Evolutionary conservation across 2,329 filamentous ascomycete species (phyloP), one percentile per base, ranked within the genome.

Genomic region (Teratosphaeria zuluensis): DNA sequence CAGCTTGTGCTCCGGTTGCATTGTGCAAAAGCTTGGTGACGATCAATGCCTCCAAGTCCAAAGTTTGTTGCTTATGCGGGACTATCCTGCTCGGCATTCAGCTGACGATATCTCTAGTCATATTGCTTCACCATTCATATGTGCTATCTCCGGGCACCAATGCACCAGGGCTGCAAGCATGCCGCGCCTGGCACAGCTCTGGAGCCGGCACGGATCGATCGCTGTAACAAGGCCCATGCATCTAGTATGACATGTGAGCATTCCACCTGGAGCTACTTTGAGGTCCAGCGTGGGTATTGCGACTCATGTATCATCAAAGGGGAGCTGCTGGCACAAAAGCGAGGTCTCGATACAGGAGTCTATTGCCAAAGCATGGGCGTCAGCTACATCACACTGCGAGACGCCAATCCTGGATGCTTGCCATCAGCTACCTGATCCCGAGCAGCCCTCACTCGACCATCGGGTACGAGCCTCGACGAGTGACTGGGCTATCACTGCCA

Each of bases 291-390:
- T 54, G 60, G 59, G 1, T 65, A 63, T 56, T 68, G 66, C 56
- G 65, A 68, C 58, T 58, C 60, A 9, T 66, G 66, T 62, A 66
- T 68, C 21, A 62, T 65, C 51, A 56, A 61, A 4, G 64, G 66
- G 24, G 66, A 67, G 53, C 55, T 63, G 12, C 53, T 66, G 16
- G 62, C 64, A 19, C 64, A 67, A 54, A 33, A 59, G 48, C 58
- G 57, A 56, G 65, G 64, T 19, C 56, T 68, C n/a, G 65, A 66
- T 52, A 56, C 57, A 3, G 65, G 64, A 2, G 46, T 63, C 2
- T 66, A 65, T 46, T 63, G 61, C 30, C 59, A 58, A 9, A 56
- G 58, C 2, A 61, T 66, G 60, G 63, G 64, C 6, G 62, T 64
- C 33, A 59, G 59, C 48, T 66, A 66, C 48, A 24, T 14, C 28